A percentile compares a stretch with the other conserved stretches of the same genome.
phyloP scores from a whole-genome alignment of 179 eudicot genomes.

The Gypsophila paniculata region DNA sequence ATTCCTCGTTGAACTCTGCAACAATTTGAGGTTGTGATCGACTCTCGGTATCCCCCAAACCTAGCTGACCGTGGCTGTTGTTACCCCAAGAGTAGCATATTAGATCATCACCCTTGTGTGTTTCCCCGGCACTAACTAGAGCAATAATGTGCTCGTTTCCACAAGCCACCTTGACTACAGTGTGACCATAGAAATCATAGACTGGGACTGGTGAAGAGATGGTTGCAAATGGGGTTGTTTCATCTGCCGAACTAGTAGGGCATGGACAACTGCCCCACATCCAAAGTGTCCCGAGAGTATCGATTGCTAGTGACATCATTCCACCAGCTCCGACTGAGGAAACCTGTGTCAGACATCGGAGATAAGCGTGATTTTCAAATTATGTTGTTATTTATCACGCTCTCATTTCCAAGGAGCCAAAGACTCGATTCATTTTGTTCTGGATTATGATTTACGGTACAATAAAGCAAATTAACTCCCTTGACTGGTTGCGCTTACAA shows the following conservation, averaged over 20 bases:
- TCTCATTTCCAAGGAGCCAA: too few species aligned
- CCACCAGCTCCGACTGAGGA: conserved; percentile 78
- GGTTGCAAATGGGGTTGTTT: conserved; percentile 35
- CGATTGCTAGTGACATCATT: conserved; percentile 90
- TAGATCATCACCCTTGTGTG: conserved; percentile 50
- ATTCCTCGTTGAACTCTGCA: conserved; percentile 39
- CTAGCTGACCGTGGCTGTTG: conserved; percentile 76
- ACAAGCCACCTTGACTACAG: conserved; percentile 87
- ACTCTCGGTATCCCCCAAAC: conserved; percentile 67
- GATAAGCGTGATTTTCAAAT: not conserved
- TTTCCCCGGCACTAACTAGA: conserved; percentile 64
- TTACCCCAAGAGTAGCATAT: conserved; percentile 84
- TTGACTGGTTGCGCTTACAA: not conserved
- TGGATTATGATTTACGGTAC: too few species aligned
- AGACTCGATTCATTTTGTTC: too few species aligned
- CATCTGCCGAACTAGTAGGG: conserved; percentile 37
- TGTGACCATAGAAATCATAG: conserved; percentile 72
- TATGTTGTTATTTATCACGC: not conserved
- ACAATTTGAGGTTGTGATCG: conserved; percentile 52
- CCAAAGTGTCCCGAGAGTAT: conserved; percentile 70
- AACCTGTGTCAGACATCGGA: conserved; percentile 34
- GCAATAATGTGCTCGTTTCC: conserved; percentile 87
- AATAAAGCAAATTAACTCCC: too few species aligned
- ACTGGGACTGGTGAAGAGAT: conserved; percentile 51
- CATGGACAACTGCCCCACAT: conserved; percentile 86